Base-by-base conservation (phyloP, 495 filamentous ascomycete genomes). In the Podospora bellae-mahoneyi region DNA sequence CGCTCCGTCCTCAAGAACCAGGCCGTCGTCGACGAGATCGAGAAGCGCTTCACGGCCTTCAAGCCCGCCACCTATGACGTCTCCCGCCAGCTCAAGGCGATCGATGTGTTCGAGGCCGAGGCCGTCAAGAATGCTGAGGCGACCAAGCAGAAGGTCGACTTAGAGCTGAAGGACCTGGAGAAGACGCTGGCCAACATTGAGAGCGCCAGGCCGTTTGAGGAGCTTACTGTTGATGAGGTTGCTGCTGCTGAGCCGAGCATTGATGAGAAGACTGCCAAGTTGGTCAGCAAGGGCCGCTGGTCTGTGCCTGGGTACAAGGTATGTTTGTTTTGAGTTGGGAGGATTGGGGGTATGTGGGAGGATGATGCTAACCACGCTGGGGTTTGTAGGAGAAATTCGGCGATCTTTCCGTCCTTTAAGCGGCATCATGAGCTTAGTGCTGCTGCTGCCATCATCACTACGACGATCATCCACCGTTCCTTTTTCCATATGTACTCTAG, bases 251-350 rank as follows among this genome's bases (percentile, higher is more conserved):
- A 91, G 76, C 95, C 94, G 64, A 94, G 96, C 73, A 97, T 98
- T 80, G 96, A 99, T 80, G 87, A 94, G 87, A 92, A 93, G 83
- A 96, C 93, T 66, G 81, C 90, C 69, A 87, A 94, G 82, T 86
- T 98, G 78, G 93, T 98, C 62, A 91, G 91, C 78, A 98, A 94
- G 88, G 94, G 94, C 81, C 91, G 93, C 85, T 99, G 96, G 96
- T 84, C 87, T 82, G 92, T 95, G 73, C 92, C 96, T 61, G 96
- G 96, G 77, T 99, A 99, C 90, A 97, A 97, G 92, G 94, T 92
- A 81, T 68, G 88, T 83, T 60, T 68, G 88, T 83, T 60, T 64
- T 32, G 30, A 56, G 23, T 9, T 26, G n/a, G 60, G 71, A 48
- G 30, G 30, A 13, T 13, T 48, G 39, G 7, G 39, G 13, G 30